Evolutionary conservation across 495 filamentous ascomycete species (phyloP).

Genomic region (Aspergillus affinis): DNA sequence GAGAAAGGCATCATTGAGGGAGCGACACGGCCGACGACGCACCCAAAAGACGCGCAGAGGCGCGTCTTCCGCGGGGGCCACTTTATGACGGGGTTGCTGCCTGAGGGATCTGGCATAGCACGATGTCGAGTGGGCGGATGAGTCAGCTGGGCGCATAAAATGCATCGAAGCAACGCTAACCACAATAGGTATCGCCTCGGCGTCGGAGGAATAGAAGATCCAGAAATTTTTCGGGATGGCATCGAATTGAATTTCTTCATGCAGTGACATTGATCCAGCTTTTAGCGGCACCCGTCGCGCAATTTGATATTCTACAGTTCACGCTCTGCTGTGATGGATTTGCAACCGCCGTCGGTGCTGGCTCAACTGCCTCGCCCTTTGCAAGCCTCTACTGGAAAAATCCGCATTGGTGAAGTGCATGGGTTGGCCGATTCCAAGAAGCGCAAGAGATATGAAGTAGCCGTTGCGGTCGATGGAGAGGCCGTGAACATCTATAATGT

Average conservation of each 20-base stretch:
- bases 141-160: neutral
- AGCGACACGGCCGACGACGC: neutral
- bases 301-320: constrained; percentile 9
- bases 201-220: constrained; percentile 31
- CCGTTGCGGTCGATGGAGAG: constrained; percentile 85
- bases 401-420: constrained; percentile 68
- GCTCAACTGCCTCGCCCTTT: constrained; percentile 66
- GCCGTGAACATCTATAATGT: constrained; percentile 94
- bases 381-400: constrained; percentile 56
- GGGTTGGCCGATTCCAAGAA: constrained; percentile 71
- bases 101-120: neutral
- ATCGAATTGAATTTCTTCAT: constrained; percentile 26
- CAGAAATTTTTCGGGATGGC: constrained; percentile 48
- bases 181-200: neutral
- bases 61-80: constrained; percentile 14
- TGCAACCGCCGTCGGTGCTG: constrained; percentile 54
- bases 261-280: constrained; percentile 19
- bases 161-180: neutral
- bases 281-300: constrained; percentile 22
- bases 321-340: constrained; percentile 36
- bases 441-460: constrained; percentile 83
- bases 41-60: constrained; percentile 13
- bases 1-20: constrained; percentile 4
- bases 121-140: neutral
- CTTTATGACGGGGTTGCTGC: neutral